Evolutionary conservation across 1,284 basidiomycete species (phyloP), one percentile per base, ranked within the genome.

Genomic region (Irpex sp.): DNA sequence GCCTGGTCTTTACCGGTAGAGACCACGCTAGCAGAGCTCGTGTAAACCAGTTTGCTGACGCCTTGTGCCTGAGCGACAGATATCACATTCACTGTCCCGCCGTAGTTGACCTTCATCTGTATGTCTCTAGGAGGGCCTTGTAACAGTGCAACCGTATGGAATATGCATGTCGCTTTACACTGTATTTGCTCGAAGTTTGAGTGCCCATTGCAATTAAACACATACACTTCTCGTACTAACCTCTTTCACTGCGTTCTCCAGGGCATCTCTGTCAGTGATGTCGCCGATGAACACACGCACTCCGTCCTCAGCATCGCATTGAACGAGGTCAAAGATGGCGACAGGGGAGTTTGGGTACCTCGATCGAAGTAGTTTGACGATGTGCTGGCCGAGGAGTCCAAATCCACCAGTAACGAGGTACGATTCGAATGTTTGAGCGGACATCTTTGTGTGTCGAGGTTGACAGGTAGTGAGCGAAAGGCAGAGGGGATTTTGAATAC

Each of bases 81-180:
- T 66, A 93, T 83, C 69, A 92, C 81, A 56, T 84, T 88, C 67
- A 82, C 77, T 0, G 91, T 92, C 15, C 91, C 91, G 15, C 83
- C 78, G 20, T 92, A 88, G 78, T 92, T 93, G 79, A 92, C 90
- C 74, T 86, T 86, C 75, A 89, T 84, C 80, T 89, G 90, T 65
- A 91, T 80, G 4, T 86, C 84, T 22, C 74, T 71, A 71, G 58
- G 82, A 82, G 56, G 56, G 20, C 56, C 56, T 59, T 13, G 56
- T 59, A 59, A 64, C 20, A 70, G 13, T 6, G 56, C 56, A 7
- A 59, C 56, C 10, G 56, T 59, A 59, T 59, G 90, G 77, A 91
- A 88, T 66, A 91, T 85, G 67, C 84, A 82, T 15, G 85, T 86
- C 4, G 86, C 85, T 44, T 78, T 78, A 66, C 83, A 82, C 87